phyloP scores from a whole-genome alignment of 495 filamentous ascomycete genomes.

The Penicillium dipodomyicola region DNA sequence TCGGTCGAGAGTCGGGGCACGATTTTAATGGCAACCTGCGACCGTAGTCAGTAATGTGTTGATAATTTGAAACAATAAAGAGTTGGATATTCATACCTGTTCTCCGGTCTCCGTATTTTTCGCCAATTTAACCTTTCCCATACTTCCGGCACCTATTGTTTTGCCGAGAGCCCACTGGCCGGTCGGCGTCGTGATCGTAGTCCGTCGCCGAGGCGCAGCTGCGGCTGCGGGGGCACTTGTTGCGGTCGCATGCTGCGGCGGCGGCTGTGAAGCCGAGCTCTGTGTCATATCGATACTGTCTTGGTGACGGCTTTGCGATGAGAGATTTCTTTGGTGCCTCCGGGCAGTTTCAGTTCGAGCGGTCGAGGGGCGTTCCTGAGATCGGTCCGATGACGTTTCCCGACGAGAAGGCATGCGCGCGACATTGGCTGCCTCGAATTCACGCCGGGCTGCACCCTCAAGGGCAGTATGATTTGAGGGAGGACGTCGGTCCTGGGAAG shows the following conservation, averaged over 20 bases:
- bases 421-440: conserved; percentile 56
- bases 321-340: conserved; percentile 45
- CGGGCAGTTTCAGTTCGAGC: conserved; percentile 52
- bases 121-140: conserved; percentile 92
- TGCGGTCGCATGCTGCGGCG: conserved; percentile 45
- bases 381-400: conserved; percentile 53
- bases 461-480: conserved; percentile 52
- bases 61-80: background rate
- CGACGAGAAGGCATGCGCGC: conserved; percentile 51
- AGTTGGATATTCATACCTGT: conserved; percentile 54
- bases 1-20: conserved; percentile 87
- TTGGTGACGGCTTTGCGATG: conserved; percentile 44
- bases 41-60: conserved; percentile 14
- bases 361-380: conserved; percentile 46
- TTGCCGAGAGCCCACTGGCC: conserved; percentile 93
- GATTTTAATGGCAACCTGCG: conserved; percentile 93
- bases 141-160: conserved; percentile 95
- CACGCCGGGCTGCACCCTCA: conserved; percentile 53
- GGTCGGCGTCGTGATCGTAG: conserved; percentile 76
- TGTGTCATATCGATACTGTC: conserved; percentile 56
- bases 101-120: conserved; percentile 78
- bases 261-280: conserved; percentile 38
- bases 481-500: conserved; percentile 50
- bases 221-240: conserved; percentile 33
- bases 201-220: conserved; percentile 64